These are phyloP conservation scores for Scheffersomyces lignicola DNA, from an alignment of 1,139 yeast species.

Conservation along the genomic window DNA sequence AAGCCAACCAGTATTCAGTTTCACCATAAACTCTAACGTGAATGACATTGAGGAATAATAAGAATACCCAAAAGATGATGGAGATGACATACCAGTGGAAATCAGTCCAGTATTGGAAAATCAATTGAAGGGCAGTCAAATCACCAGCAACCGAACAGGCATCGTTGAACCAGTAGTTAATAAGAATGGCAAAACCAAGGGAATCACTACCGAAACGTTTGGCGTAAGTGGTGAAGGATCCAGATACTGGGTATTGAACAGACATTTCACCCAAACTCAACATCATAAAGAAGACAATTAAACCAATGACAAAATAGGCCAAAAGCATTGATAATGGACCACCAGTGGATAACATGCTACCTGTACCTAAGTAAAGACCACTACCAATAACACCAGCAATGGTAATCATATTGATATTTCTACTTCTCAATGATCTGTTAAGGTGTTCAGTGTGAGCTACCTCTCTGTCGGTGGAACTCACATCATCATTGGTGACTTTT, in stretches of 20 bases:
- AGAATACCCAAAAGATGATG: constrained; percentile 57
- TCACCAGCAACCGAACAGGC: constrained; percentile 64
- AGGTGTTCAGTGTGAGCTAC: constrained; percentile 26
- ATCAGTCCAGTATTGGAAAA: constrained; percentile 62
- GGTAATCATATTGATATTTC: constrained; percentile 63
- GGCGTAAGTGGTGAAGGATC: constrained; percentile 62
- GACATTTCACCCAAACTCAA: constrained; percentile 66
- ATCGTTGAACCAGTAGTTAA: constrained; percentile 67
- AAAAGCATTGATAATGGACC: constrained; percentile 66
- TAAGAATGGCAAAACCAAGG: constrained; percentile 60
- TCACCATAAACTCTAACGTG: constrained; percentile 52
- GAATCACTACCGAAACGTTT: constrained; percentile 62
- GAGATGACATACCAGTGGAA: constrained; percentile 60
- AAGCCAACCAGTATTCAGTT: constrained; percentile 41
- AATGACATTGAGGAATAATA: constrained; percentile 51
- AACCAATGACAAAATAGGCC: constrained; percentile 58
- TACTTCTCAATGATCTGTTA: constrained; percentile 45
- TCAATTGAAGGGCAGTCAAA: constrained; percentile 58
- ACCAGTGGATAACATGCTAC: constrained; percentile 56
- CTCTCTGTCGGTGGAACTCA: constrained; percentile 4
- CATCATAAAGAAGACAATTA: constrained; percentile 60
- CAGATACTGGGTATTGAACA: constrained; percentile 59
- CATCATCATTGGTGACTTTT: constrained; percentile 4
- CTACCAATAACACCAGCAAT: constrained; percentile 71
- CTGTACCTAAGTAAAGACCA: constrained; percentile 66